Percentiles rank a stretch among this genome's conserved stretches.
These are phyloP conservation scores for Diaporthe vexans DNA, from an alignment of 2,329 filamentous ascomycete species.

Conservation along the genomic window DNA sequence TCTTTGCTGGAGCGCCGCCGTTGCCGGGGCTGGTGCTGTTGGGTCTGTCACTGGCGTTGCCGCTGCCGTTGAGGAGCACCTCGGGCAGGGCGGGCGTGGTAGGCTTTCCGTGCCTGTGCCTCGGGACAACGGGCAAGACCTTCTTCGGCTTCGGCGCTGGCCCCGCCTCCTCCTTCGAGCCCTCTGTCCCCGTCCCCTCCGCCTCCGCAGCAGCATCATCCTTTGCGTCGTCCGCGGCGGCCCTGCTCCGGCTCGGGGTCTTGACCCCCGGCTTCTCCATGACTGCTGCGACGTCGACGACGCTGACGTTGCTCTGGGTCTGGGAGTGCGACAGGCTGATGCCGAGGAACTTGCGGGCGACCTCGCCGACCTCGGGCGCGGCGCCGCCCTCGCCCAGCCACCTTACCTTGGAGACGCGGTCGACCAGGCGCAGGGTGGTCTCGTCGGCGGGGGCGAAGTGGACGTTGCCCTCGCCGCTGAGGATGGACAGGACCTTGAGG, in stretches of 20 bases:
- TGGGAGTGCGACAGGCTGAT: constrained; percentile 78
- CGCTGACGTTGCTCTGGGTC: constrained; percentile 80
- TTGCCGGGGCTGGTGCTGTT: not conserved
- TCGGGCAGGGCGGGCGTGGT: constrained; percentile 44
- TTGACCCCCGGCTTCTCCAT: constrained; percentile 87
- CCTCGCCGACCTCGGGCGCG: constrained; percentile 53
- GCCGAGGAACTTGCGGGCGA: constrained; percentile 74
- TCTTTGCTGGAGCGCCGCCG: constrained; percentile 29
- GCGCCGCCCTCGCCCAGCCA: constrained; percentile 69
- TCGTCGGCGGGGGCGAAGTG: constrained; percentile 88
- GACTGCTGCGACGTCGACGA: constrained; percentile 82
- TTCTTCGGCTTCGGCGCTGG: constrained; percentile 57
- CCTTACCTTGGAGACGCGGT: constrained; percentile 79
- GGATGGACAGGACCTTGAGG: constrained; percentile 78
- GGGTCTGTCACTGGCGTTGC: not conserved
- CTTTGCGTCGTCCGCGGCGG: constrained; percentile 47
- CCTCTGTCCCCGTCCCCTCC: too few species aligned
- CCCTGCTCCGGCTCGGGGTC: constrained; percentile 76
- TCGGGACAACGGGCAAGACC: constrained; percentile 67
- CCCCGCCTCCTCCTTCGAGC: constrained; percentile 7
- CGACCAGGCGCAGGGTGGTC: constrained; percentile 82
- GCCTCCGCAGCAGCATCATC: constrained; percentile 42
- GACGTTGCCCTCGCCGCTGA: constrained; percentile 75
- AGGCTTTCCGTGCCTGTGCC: constrained; percentile 67
- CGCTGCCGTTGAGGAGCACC: constrained; percentile 29